Conservation (phyloP, 345 rosid genomes). For the Hevea brasiliensis region DNA sequence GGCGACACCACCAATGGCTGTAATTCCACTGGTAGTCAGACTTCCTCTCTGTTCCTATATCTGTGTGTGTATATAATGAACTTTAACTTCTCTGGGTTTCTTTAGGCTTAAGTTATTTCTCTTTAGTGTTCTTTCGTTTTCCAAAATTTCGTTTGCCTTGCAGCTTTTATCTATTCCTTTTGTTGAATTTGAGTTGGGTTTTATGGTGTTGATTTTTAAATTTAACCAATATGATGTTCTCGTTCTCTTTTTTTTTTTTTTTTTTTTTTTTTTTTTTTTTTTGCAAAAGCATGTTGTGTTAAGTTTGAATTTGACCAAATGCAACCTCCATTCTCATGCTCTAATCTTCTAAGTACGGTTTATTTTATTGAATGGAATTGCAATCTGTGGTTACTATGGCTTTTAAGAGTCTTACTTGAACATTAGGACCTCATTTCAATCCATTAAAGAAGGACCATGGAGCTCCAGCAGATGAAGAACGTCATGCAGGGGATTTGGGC, state of each 20-base stretch:
- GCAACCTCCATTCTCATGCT: too few relatives aligned
- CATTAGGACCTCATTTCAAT: slow-evolving; percentile 90
- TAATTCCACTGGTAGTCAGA: slow-evolving; percentile 72
- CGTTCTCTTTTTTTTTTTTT: too few relatives aligned
- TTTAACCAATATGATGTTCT: not conserved
- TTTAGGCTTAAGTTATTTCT: too few relatives aligned
- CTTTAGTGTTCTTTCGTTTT: too few relatives aligned
- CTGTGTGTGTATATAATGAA: not conserved
- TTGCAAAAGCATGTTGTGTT: not conserved
- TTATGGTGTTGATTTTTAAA: too few relatives aligned
- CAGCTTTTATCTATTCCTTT: not conserved
- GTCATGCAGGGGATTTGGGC: slow-evolving; percentile 98
- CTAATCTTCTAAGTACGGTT: not conserved
- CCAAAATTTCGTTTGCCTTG: too few relatives aligned
- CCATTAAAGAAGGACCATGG: slow-evolving; percentile 83
- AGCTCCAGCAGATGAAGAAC: slow-evolving; percentile 61
- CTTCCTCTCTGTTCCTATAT: not conserved
- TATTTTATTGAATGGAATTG: not conserved
- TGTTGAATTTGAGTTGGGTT: slow-evolving; percentile 1
- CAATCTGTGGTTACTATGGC: not conserved
- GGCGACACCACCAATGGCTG: slow-evolving; percentile 97
- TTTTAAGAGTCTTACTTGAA: not conserved
- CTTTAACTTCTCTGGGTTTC: not conserved
- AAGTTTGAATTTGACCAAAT: too few relatives aligned
- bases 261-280: not conserved